A percentile compares a stretch with the other conserved stretches of the same genome.
These are phyloP conservation scores for Colletotrichum brevisporum DNA, from an alignment of 2,329 filamentous ascomycete genomes.

Conservation along the genomic window DNA sequence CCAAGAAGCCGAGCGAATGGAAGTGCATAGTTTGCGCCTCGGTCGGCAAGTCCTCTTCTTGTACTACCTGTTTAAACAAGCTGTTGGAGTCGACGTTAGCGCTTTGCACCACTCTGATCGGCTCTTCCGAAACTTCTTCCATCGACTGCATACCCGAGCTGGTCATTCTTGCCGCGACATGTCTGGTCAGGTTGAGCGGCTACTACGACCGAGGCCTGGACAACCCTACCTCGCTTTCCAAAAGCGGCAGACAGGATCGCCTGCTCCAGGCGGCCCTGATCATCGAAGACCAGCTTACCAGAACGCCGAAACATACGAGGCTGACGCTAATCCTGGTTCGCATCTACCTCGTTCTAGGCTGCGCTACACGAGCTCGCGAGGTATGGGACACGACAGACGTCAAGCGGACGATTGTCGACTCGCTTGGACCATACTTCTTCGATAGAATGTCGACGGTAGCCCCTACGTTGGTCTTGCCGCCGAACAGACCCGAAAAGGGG, in stretches of 20 bases:
- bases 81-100: slow-evolving; percentile 35
- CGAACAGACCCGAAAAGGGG: slow-evolving; percentile 42
- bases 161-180: slow-evolving; percentile 52
- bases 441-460: slow-evolving; percentile 68
- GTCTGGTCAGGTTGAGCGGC: slow-evolving; percentile 48
- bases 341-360: slow-evolving; percentile 66
- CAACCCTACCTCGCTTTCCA: slow-evolving; percentile 10
- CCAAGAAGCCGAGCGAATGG: slow-evolving; percentile 41
- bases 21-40: slow-evolving; percentile 33
- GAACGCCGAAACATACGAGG: slow-evolving; percentile 60
- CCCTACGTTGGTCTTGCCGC: slow-evolving; percentile 56
- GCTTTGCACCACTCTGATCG: slow-evolving; percentile 34
- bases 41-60: slow-evolving; percentile 13
- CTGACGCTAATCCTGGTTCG: slow-evolving; percentile 66
- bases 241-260: slow-evolving; percentile 41
- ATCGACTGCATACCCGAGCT: slow-evolving; percentile 49
- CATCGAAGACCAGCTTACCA: slow-evolving; percentile 63
- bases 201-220: slow-evolving; percentile 20
- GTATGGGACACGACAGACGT: slow-evolving; percentile 67
- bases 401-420: slow-evolving; percentile 71
- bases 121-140: slow-evolving; percentile 21
- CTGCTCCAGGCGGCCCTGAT: slow-evolving; percentile 65
- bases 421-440: slow-evolving; percentile 67
- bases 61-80: slow-evolving; percentile 21
- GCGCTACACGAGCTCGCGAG: slow-evolving; percentile 60